Conservation (phyloP, 1,284 basidiomycete species). For the Ustilago loliicola region DNA sequence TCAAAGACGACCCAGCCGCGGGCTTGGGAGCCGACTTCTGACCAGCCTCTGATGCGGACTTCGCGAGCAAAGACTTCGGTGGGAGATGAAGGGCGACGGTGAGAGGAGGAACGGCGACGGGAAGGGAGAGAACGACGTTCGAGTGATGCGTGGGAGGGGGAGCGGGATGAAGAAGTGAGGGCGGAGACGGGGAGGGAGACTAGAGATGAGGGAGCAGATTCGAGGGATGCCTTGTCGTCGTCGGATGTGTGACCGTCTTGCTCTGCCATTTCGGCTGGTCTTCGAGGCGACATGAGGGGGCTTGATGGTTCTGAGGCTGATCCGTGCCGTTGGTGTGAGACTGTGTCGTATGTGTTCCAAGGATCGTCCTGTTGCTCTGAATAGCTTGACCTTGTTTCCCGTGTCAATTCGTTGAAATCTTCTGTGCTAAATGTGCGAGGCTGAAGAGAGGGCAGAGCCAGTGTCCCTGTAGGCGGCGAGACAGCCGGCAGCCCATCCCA, state of each 20-base stretch:
- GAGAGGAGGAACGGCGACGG: constrained; percentile 16
- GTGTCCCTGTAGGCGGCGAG: background rate
- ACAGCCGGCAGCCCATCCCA: constrained; percentile 8
- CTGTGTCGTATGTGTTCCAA: background rate
- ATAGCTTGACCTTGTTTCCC: background rate
- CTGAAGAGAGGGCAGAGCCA: background rate
- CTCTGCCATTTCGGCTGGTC: background rate
- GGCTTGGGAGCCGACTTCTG: constrained; percentile 54
- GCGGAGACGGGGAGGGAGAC: constrained; percentile 51
- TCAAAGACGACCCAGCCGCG: constrained; percentile 66
- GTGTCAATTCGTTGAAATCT: too few relatives aligned
- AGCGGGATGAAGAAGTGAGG: constrained; percentile 39
- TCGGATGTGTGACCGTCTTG: constrained; percentile 3
- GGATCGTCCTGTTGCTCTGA: background rate
- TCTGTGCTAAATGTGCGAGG: background rate
- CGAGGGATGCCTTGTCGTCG: constrained; percentile 42
- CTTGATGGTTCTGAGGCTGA: constrained; percentile 25
- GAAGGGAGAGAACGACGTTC: constrained; percentile 28
- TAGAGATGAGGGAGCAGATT: constrained; percentile 40
- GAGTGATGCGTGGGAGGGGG: constrained; percentile 22
- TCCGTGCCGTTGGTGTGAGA: background rate
- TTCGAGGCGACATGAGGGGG: constrained; percentile 21
- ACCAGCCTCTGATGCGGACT: constrained; percentile 62
- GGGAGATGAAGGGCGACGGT: background rate
- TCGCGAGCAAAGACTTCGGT: constrained; percentile 52